Conservation (phyloP, 1,284 basidiomycete species). For the Cystobasidium pallidum region DNA sequence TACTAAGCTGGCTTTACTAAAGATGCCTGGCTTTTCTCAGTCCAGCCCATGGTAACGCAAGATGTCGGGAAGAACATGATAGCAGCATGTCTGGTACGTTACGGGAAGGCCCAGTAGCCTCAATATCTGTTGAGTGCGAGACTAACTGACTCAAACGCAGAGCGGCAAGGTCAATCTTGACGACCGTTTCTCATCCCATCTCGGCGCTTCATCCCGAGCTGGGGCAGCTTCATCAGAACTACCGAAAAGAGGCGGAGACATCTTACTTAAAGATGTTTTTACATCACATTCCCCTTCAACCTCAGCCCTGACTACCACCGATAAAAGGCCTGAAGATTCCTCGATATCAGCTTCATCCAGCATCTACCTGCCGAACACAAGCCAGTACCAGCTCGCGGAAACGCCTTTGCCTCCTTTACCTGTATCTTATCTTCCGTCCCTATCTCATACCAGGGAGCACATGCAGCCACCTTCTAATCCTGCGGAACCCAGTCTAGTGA, state of each 20-base stretch:
- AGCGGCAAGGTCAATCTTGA: slow-evolving; percentile 35
- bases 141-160: not conserved
- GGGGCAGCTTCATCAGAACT: not conserved
- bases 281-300: not conserved
- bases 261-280: slow-evolving; percentile 26
- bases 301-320: not conserved
- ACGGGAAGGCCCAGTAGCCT: not conserved
- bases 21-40: slow-evolving; percentile 2
- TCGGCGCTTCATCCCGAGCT: not conserved
- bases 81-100: slow-evolving; percentile 38
- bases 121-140: not conserved
- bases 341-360: not conserved
- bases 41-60: slow-evolving; percentile 38
- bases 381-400: not conserved
- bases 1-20: not conserved
- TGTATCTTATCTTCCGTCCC: not conserved
- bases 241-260: slow-evolving; percentile 21
- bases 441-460: not conserved
- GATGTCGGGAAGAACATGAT: slow-evolving; percentile 37
- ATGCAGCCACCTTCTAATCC: not conserved
- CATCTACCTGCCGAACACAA: not conserved
- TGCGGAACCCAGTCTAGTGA: not conserved
- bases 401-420: not conserved
- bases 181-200: not conserved
- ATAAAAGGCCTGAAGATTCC: not conserved